Evolutionary conservation across 208 protist species (phyloP), one percentile per base, ranked within the genome.

Genomic region (Trypanosoma scelopori): DNA sequence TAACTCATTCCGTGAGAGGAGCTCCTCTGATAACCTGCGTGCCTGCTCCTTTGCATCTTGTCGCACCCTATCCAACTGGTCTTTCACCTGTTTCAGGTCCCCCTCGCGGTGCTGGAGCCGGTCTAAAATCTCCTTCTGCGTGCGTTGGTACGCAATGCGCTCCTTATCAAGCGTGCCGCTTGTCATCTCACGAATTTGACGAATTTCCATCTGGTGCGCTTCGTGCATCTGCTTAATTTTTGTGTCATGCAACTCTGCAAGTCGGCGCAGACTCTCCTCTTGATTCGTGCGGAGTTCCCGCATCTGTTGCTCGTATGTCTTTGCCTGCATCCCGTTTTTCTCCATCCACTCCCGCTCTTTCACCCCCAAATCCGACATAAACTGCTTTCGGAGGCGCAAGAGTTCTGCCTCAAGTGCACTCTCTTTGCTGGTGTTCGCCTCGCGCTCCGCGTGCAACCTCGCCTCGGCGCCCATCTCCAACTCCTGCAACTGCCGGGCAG

Each of bases 11-110:
- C 48, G 53, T 0, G 22, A 2, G 11, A 12, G 22, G n/a, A 59
- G 5, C 37, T 68, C 69, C 20, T 67, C 62, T 12, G 39, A 46
- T 1, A 75, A 22, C 20, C 22, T 30, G 11, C 1, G 32, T 23
- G 28, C 23, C 18, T 69, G 60, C 45, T 73, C 41, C 22, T 64
- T 70, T 30, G 61, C 41, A 23, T 51, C 25, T n/a, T 60, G 35
- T 63, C 80, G 68, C 48, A 82, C 35, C 27, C 46, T 35, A 7
- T 67, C 68, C 32, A 78, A 58, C 48, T 77, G 56, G 6, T 30
- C 55, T 6, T 61, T 35, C 35, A 72, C 16, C 58, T 69, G 49
- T 23, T 69, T 60, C 18, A 76, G 23, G 22, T 76, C 63, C n/a
- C 60, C 52, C 9, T 59, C 55, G 45, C 62, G 53, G 9, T 30